Base-by-base conservation (phyloP, 129 eudicot species). In the Lactuca saligna region DNA sequence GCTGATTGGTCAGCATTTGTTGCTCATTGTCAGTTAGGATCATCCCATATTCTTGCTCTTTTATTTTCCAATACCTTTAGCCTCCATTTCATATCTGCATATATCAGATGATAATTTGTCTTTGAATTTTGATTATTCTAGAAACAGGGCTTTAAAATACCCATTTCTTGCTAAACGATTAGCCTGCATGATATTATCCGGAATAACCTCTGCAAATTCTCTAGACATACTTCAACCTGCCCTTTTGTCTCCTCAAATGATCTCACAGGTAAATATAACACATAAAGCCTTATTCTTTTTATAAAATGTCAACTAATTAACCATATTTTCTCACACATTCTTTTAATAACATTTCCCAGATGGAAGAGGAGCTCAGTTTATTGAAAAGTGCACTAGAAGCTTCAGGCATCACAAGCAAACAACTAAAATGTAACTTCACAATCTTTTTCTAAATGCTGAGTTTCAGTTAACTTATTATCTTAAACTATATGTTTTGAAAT, bases 211-310 rank as follows among this genome's bases (percentile, higher is more conserved):
- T 57, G 62, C 89, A 69, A 81, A 76, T 49, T 53, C 70, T 76
- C 74, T 94, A 65, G 87, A 87, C 61, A 85, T 94, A 81, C 97
- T 94, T 78, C 99, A 94, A 66, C 96, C 93, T 59, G 96, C 82
- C 55, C 44, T 46, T 70, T 78, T 82, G 46, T 83, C 97, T 63
- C 69, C 84, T 78, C 80, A 85, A 64, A 86, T 73, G 81, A 82
- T 80, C 33, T 66, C 76, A 42, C 78, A 38, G 82, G 94, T 92
- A 72, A 62, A 46, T 44, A 49, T 5, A 60, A 34, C 65, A 35
- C 7, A 4, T 1, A 56, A 56, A 57, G 15, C 5, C 6, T 20
- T 48, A 34, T 57, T 12, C 17, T 57, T 17, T 57, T 42, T 8
- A 46, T 16, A 15, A 31, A 38, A 66, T 65, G 44, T 65, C 56